Conservation (phyloP, 805 yeast species). For the Lipomyces spencermartinsiae region DNA sequence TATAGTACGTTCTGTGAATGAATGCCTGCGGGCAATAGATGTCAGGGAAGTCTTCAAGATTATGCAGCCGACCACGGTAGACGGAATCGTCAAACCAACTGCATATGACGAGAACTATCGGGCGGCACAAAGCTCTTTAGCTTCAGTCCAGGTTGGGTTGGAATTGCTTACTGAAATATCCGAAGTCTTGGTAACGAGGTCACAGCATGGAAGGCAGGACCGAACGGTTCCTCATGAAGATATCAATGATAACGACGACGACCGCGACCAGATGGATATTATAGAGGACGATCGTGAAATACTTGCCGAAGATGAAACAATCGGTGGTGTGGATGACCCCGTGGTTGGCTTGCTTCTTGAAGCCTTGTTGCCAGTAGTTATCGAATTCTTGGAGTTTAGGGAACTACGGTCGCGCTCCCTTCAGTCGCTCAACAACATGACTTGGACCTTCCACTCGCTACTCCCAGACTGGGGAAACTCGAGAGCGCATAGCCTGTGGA, state of each 20-base stretch:
- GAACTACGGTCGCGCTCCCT: slow-evolving; percentile 62
- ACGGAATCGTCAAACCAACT: slow-evolving; percentile 13
- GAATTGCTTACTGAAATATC: slow-evolving; percentile 79
- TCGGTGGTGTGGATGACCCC: slow-evolving; percentile 23
- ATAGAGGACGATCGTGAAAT: slow-evolving; percentile 7
- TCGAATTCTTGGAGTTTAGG: slow-evolving; percentile 49
- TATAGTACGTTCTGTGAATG: slow-evolving; percentile 12
- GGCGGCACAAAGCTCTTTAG: slow-evolving; percentile 58
- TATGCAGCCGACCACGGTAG: slow-evolving; percentile 7
- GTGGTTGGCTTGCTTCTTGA: slow-evolving; percentile 35
- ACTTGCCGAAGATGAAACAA: slow-evolving; percentile 15
- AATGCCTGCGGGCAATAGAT: slow-evolving; percentile 8
- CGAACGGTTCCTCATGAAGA: slow-evolving; percentile 18
- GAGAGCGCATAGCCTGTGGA: slow-evolving; percentile 43
- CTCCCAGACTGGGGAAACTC: slow-evolving; percentile 51
- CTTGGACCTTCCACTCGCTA: slow-evolving; percentile 59
- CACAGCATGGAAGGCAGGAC: neutral
- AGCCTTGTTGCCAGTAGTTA: slow-evolving; percentile 26
- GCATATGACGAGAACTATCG: slow-evolving; percentile 9
- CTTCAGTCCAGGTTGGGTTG: slow-evolving; percentile 70
- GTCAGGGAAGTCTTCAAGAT: neutral
- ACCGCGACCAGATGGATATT: slow-evolving; percentile 29
- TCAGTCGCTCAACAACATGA: slow-evolving; percentile 72
- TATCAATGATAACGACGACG: slow-evolving; percentile 31
- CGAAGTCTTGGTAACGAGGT: slow-evolving; percentile 57